Evolutionary conservation across 352 stramenopile species (phyloP).

Genomic region (Phytophthora pinifolia): DNA sequence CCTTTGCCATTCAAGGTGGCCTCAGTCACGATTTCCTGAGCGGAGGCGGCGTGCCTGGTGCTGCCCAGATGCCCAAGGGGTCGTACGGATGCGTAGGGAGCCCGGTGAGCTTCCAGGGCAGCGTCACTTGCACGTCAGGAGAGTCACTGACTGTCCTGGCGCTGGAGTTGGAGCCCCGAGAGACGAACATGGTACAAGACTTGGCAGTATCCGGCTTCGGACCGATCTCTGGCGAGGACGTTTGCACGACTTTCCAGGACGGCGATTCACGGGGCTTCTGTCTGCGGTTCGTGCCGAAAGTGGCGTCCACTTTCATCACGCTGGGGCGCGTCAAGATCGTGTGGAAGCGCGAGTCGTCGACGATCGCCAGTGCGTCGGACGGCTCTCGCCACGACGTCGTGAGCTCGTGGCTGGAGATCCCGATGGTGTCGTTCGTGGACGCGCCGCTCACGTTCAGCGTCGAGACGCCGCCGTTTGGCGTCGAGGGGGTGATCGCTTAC

Average conservation of each 20-base stretch:
- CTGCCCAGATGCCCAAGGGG: constrained; percentile 36
- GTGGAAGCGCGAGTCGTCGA: constrained; percentile 62
- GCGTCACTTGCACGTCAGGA: constrained; percentile 48
- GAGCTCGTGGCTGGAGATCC: constrained; percentile 62
- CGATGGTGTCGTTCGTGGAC: constrained; percentile 67
- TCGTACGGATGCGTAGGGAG: constrained; percentile 68
- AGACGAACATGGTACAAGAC: constrained; percentile 34
- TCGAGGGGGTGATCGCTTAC: constrained; percentile 56
- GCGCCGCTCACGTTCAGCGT: constrained; percentile 66
- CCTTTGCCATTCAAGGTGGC: constrained; percentile 52
- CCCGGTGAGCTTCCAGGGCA: constrained; percentile 56
- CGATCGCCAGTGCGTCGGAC: constrained; percentile 36
- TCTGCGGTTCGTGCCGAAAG: constrained; percentile 51
- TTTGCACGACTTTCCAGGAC: constrained; percentile 45
- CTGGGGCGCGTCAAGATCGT: constrained; percentile 60
- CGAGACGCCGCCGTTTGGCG: constrained; percentile 67
- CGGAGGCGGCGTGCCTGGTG: constrained; percentile 29
- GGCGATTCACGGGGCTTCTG: constrained; percentile 68
- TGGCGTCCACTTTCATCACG: constrained; percentile 43
- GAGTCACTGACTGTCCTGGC: constrained; percentile 56
- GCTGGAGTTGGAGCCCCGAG: constrained; percentile 51
- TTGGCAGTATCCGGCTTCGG: constrained; percentile 51
- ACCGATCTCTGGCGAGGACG: constrained; percentile 16
- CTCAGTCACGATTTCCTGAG: constrained; percentile 74
- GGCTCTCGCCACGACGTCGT: constrained; percentile 51